Evolutionary conservation across 768 basidiomycete genomes (phyloP).

Genomic region (Russula foetens): DNA sequence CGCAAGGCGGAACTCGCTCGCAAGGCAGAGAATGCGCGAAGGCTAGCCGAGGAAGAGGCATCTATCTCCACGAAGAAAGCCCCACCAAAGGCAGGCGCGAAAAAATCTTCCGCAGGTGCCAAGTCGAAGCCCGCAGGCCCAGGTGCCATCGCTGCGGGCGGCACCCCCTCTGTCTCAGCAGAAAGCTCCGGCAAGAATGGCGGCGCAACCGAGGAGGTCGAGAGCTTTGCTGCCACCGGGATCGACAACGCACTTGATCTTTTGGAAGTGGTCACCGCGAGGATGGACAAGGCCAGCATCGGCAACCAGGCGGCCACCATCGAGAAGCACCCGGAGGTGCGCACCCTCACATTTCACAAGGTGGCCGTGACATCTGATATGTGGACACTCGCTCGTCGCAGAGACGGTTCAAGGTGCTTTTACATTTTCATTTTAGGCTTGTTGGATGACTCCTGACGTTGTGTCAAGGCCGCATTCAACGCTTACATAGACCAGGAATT

Average conservation of each 20-base stretch:
- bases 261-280: slow-evolving; percentile 80
- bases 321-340: slow-evolving; percentile 89
- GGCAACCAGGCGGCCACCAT: slow-evolving; percentile 80
- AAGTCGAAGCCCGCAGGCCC: slow-evolving; percentile 64
- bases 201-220: slow-evolving; percentile 35
- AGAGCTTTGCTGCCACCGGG: slow-evolving; percentile 77
- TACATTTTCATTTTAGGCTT: too few relatives aligned
- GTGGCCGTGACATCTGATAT: neutral
- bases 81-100: slow-evolving; percentile 32
- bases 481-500: slow-evolving; percentile 85
- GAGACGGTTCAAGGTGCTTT: slow-evolving; percentile 78
- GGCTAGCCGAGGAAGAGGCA: slow-evolving; percentile 87
- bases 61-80: slow-evolving; percentile 46
- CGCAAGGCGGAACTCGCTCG: slow-evolving; percentile 73
- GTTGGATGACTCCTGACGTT: neutral
- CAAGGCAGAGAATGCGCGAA: slow-evolving; percentile 77
- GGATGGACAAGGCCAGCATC: slow-evolving; percentile 88
- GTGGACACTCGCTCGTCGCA: slow-evolving; percentile 27
- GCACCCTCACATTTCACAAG: slow-evolving; percentile 5
- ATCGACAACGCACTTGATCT: slow-evolving; percentile 88
- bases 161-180: slow-evolving; percentile 28
- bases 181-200: slow-evolving; percentile 26
- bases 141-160: slow-evolving; percentile 79
- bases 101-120: neutral
- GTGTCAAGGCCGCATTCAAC: slow-evolving; percentile 68